phyloP scores from a whole-genome alignment of 1,284 basidiomycete species.

The Rugosomyces carneus region DNA sequence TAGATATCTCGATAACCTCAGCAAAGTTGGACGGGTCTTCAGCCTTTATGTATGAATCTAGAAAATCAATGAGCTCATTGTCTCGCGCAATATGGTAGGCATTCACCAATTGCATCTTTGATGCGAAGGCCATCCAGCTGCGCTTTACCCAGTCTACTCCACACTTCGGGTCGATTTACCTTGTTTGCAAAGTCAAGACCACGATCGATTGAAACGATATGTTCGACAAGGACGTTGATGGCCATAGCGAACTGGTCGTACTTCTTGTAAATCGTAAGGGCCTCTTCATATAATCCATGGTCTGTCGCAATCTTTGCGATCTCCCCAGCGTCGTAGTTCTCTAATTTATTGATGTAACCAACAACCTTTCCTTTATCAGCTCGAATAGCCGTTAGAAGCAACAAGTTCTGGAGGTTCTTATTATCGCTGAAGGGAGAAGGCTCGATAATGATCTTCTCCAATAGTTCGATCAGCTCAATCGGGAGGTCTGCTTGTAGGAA shows the following conservation, averaged over 20 bases:
- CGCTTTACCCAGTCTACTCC: slow-evolving; percentile 97
- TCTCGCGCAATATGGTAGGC: background rate
- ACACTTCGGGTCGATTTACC: slow-evolving; percentile 94
- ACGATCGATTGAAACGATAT: slow-evolving; percentile 96
- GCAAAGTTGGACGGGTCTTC: slow-evolving; percentile 93
- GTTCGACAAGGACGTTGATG: slow-evolving; percentile 97
- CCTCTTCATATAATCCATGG: slow-evolving; percentile 94
- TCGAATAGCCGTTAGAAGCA: slow-evolving; percentile 94
- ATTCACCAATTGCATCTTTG: slow-evolving; percentile 91
- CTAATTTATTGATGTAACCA: slow-evolving; percentile 95
- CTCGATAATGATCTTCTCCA: slow-evolving; percentile 99
- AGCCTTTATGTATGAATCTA: slow-evolving; percentile 98
- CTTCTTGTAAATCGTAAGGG: slow-evolving; percentile 95
- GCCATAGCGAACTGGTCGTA: slow-evolving; percentile 91
- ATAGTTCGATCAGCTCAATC: slow-evolving; percentile 93
- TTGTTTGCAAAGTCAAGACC: slow-evolving; percentile 96
- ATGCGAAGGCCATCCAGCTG: slow-evolving; percentile 97
- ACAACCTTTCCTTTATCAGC: slow-evolving; percentile 99
- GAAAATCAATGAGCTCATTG: slow-evolving; percentile 5
- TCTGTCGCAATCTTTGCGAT: slow-evolving; percentile 98
- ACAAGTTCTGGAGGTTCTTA: slow-evolving; percentile 89
- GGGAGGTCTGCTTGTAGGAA: slow-evolving; percentile 98
- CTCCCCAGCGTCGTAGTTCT: slow-evolving; percentile 92
- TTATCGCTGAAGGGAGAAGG: slow-evolving; percentile 98
- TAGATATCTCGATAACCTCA: slow-evolving; percentile 96